Percentiles rank a stretch among this genome's conserved stretches.
These are phyloP conservation scores for Galerina marginata DNA, from an alignment of 768 basidiomycete genomes.

Conservation along the genomic window DNA sequence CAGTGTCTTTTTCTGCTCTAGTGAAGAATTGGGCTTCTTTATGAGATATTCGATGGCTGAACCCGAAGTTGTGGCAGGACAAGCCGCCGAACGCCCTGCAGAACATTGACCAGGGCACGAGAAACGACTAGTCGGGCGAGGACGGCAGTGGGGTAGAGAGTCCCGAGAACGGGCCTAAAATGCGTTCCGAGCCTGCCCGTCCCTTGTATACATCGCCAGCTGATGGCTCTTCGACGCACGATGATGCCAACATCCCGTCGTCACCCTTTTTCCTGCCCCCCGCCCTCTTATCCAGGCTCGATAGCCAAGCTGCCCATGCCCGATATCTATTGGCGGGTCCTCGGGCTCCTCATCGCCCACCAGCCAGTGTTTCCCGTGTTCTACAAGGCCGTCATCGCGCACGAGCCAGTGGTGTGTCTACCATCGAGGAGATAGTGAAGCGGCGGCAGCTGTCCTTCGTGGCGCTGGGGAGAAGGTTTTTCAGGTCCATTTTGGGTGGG, in stretches of 20 bases:
- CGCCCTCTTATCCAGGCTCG: constrained; percentile 46
- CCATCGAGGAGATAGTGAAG: constrained; percentile 95
- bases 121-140: constrained; percentile 7
- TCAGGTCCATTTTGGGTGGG: constrained; percentile 96
- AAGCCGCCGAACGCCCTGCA: constrained; percentile 11
- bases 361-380: constrained; percentile 97
- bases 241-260: constrained; percentile 18
- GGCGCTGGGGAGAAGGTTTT: constrained; percentile 90
- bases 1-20: constrained; percentile 12
- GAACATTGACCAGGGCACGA: constrained; percentile 15
- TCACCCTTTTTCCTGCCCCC: constrained; percentile 21
- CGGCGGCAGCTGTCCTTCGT: constrained; percentile 97
- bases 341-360: constrained; percentile 93
- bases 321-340: constrained; percentile 89
- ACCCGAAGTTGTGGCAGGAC: constrained; percentile 27
- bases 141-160: constrained; percentile 10
- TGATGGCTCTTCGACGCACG: constrained; percentile 21
- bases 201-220: constrained; percentile 13
- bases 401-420: constrained; percentile 90
- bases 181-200: constrained; percentile 20
- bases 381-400: constrained; percentile 96
- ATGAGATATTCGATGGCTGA: constrained; percentile 31
- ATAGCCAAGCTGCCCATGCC: constrained; percentile 89
- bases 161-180: constrained; percentile 15
- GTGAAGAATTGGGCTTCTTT: constrained; percentile 13